A percentile compares a stretch with the other conserved stretches of the same genome.
Conservation (phyloP, 2,329 filamentous ascomycete genomes). For the Lachnellula subtilissima region DNA sequence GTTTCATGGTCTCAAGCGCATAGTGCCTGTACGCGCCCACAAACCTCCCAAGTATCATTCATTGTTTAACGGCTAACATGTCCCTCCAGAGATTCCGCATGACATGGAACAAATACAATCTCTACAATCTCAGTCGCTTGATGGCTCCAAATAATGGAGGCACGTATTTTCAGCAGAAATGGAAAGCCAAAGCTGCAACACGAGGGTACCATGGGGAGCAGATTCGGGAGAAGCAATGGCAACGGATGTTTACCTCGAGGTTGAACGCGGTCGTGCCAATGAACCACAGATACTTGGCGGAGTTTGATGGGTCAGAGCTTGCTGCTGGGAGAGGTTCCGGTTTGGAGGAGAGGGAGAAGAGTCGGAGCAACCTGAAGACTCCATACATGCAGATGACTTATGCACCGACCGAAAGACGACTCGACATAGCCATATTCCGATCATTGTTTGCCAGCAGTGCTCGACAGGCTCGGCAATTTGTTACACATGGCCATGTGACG, state of each 20-base stretch:
- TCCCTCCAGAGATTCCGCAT: slow-evolving; percentile 75
- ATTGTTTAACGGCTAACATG: slow-evolving; percentile 5
- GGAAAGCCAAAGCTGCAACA: slow-evolving; percentile 77
- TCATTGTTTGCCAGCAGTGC: slow-evolving; percentile 91
- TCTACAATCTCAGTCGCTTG: slow-evolving; percentile 75
- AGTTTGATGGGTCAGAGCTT: slow-evolving; percentile 74
- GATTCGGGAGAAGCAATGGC: slow-evolving; percentile 88
- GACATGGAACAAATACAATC: slow-evolving; percentile 96
- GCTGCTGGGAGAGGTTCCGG: slow-evolving; percentile 82
- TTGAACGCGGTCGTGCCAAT: slow-evolving; percentile 82
- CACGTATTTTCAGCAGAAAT: slow-evolving; percentile 99
- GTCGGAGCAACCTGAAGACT: slow-evolving; percentile 41
- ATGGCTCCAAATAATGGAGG: slow-evolving; percentile 35
- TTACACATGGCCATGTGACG: slow-evolving; percentile 85
- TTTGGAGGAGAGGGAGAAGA: slow-evolving; percentile 10
- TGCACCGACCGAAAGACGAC: slow-evolving; percentile 80
- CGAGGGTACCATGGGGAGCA: slow-evolving; percentile 94
- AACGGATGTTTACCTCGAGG: slow-evolving; percentile 82
- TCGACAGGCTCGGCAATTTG: slow-evolving; percentile 88
- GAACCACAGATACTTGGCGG: slow-evolving; percentile 73
- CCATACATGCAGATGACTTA: slow-evolving; percentile 98
- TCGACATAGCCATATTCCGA: slow-evolving; percentile 93
- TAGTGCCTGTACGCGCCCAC: slow-evolving; percentile 45
- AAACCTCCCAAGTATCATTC: not conserved
- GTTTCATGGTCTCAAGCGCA: slow-evolving; percentile 62